A percentile compares a stretch with the other conserved stretches of the same genome.
These are phyloP conservation scores for Gamarada debralockiae DNA, from an alignment of 495 filamentous ascomycete genomes.

Conservation along the genomic window DNA sequence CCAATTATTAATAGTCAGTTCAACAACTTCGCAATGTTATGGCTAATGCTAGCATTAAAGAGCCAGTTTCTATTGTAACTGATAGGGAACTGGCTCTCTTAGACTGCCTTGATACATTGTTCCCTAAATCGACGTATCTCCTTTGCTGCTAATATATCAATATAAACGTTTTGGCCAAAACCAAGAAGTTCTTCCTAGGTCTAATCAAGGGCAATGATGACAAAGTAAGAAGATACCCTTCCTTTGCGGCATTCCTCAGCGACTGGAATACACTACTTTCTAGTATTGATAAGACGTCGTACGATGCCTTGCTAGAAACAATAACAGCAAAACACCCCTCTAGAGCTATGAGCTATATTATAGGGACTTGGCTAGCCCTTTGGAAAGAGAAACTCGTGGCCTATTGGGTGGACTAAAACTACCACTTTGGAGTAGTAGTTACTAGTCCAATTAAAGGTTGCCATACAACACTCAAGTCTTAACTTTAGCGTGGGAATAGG, in stretches of 20 bases:
- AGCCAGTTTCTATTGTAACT: slow-evolving; percentile 1
- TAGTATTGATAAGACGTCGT: not conserved
- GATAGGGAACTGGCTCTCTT: slow-evolving; percentile 3
- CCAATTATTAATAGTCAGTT: not conserved
- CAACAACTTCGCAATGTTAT: not conserved
- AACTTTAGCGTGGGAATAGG: not conserved
- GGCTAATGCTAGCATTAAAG: not conserved
- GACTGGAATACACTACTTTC: not conserved
- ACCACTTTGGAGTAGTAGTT: slow-evolving; percentile 3
- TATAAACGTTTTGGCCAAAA: slow-evolving; percentile 14
- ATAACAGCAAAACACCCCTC: not conserved
- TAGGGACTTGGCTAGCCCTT: not conserved
- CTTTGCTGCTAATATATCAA: slow-evolving; percentile 12
- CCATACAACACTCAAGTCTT: not conserved
- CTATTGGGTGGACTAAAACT: not conserved
- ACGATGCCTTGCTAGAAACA: not conserved
- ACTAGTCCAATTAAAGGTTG: slow-evolving; percentile 19
- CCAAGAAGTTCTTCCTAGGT: slow-evolving; percentile 4
- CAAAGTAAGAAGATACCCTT: not conserved
- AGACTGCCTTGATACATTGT: not conserved
- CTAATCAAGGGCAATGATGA: not conserved
- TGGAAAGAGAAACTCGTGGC: slow-evolving; percentile 8
- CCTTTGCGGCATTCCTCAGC: not conserved
- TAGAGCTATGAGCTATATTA: not conserved
- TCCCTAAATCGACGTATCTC: not conserved